phyloP scores from a whole-genome alignment of 1,284 basidiomycete genomes.

The Coriolopsis trogii region DNA sequence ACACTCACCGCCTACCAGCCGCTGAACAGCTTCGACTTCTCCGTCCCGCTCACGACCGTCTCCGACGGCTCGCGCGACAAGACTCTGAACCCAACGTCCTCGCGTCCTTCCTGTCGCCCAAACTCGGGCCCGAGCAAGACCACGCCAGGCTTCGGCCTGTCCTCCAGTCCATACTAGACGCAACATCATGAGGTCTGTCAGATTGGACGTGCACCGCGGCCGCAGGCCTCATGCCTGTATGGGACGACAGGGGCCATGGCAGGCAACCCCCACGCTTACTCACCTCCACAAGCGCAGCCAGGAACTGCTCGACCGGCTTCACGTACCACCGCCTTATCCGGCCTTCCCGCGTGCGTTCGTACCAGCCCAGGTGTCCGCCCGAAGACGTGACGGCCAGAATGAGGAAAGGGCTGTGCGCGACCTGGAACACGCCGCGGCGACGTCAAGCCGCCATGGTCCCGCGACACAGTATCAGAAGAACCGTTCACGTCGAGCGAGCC shows the following conservation, averaged over 20 bases:
- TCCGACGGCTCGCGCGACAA: constrained; percentile 18
- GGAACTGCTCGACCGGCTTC: constrained; percentile 28
- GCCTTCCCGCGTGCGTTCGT: constrained; percentile 18
- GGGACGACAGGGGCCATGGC: neutral
- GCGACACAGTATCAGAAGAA: too few relatives aligned
- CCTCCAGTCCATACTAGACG: constrained; percentile 16
- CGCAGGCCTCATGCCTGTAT: too few relatives aligned
- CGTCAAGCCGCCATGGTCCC: neutral
- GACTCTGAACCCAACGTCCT: constrained; percentile 28
- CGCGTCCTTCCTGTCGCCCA: constrained; percentile 20
- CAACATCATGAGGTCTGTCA: neutral
- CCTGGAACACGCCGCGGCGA: constrained; percentile 5
- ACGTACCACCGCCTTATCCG: constrained; percentile 31
- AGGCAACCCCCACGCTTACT: constrained; percentile 6
- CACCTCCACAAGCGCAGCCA: constrained; percentile 29
- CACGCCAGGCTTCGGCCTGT: constrained; percentile 19
- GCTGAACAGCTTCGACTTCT: constrained; percentile 28
- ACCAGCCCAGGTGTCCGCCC: constrained; percentile 36
- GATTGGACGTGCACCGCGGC: too few relatives aligned
- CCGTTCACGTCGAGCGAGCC: too few relatives aligned
- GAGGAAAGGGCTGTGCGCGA: constrained; percentile 24
- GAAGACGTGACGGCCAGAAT: constrained; percentile 27
- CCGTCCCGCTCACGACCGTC: constrained; percentile 22
- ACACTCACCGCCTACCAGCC: constrained; percentile 21
- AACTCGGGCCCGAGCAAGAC: constrained; percentile 13